phyloP scores from a whole-genome alignment of 2,329 filamentous ascomycete genomes.

The Hirsutella thompsonii region DNA sequence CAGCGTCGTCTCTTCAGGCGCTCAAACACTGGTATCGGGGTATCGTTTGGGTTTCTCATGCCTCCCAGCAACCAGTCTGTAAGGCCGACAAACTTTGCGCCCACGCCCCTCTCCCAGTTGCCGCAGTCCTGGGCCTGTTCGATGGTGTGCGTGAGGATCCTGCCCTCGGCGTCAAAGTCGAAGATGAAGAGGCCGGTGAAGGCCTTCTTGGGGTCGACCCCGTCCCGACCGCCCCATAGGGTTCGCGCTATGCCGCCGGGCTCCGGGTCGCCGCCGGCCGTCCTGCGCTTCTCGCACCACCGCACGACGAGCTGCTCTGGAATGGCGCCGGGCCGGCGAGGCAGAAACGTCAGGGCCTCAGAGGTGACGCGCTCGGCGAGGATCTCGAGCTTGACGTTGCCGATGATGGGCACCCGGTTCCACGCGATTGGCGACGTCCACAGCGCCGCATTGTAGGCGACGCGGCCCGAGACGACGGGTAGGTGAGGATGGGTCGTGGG shows the following conservation, averaged over 20 bases:
- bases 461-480: slow-evolving; percentile 78
- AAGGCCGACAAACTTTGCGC: slow-evolving; percentile 74
- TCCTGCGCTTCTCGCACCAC: slow-evolving; percentile 49
- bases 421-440: slow-evolving; percentile 96
- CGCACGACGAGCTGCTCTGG: slow-evolving; percentile 80
- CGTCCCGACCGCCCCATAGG: slow-evolving; percentile 19
- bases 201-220: slow-evolving; percentile 49
- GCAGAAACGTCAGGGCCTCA: slow-evolving; percentile 34
- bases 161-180: slow-evolving; percentile 80
- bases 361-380: slow-evolving; percentile 78
- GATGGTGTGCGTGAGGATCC: slow-evolving; percentile 79
- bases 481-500: slow-evolving; percentile 75
- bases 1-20: slow-evolving; percentile 11
- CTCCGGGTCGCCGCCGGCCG: slow-evolving; percentile 6
- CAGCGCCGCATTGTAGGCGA: slow-evolving; percentile 83
- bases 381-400: slow-evolving; percentile 80
- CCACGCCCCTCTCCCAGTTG: slow-evolving; percentile 69
- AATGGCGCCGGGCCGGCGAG: slow-evolving; percentile 36
- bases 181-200: slow-evolving; percentile 93
- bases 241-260: slow-evolving; percentile 30
- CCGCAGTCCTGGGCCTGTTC: slow-evolving; percentile 80
- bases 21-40: slow-evolving; percentile 23
- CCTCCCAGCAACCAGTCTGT: slow-evolving; percentile 91
- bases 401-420: slow-evolving; percentile 82
- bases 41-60: slow-evolving; percentile 29